Conservation (phyloP, 1,284 basidiomycete genomes). For the Ustilago esculenta region DNA sequence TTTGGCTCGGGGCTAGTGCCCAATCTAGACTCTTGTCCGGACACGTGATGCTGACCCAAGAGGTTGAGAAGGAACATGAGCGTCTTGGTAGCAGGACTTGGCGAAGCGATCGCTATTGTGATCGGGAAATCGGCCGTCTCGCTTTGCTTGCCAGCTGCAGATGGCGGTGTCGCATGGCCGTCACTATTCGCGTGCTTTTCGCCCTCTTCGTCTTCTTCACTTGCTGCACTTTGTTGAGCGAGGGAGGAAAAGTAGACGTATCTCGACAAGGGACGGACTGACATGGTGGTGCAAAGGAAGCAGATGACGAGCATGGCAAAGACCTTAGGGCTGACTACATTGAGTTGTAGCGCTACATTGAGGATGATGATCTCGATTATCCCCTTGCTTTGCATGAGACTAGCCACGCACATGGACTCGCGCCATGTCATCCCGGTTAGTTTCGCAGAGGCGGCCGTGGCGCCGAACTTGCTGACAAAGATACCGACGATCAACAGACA, state of each 20-base stretch:
- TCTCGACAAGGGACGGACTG: constrained; percentile 42
- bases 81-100: constrained; percentile 40
- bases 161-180: neutral
- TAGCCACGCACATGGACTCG: constrained; percentile 45
- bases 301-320: constrained; percentile 53
- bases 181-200: constrained; percentile 6
- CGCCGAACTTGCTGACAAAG: constrained; percentile 51
- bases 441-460: constrained; percentile 38
- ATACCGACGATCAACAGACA: constrained; percentile 44
- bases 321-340: constrained; percentile 37
- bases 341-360: constrained; percentile 41
- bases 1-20: neutral
- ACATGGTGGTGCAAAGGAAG: constrained; percentile 48
- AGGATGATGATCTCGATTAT: constrained; percentile 58
- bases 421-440: constrained; percentile 47
- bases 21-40: neutral
- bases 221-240: constrained; percentile 6
- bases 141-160: neutral
- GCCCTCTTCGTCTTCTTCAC: neutral
- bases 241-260: constrained; percentile 39
- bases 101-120: constrained; percentile 45
- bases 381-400: constrained; percentile 52
- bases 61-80: constrained; percentile 44
- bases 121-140: constrained; percentile 38
- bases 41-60: constrained; percentile 16